Evolutionary conservation across 2,329 filamentous ascomycete species (phyloP).

Genomic region (Alternaria solani): DNA sequence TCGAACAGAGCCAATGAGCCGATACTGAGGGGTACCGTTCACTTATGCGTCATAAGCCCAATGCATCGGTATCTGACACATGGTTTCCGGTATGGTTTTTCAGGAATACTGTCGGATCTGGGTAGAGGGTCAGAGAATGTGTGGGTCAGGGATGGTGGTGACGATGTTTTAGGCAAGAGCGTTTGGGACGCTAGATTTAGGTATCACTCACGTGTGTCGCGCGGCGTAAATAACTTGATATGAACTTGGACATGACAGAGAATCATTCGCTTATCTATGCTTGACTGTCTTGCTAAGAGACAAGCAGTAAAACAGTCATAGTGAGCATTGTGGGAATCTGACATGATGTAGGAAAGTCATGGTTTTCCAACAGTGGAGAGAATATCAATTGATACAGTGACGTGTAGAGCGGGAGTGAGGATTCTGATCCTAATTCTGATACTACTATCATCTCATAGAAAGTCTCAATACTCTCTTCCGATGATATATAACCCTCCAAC

Average conservation of each 20-base stretch:
- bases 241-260: neutral
- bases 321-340: neutral
- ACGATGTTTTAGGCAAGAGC: neutral
- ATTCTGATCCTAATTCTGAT: neutral
- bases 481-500: neutral
- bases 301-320: neutral
- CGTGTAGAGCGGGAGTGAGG: neutral
- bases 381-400: neutral
- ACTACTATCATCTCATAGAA: neutral
- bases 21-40: constrained; percentile 1
- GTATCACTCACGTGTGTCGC: neutral
- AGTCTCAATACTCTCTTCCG: neutral
- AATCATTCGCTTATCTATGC: neutral
- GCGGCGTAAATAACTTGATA: neutral
- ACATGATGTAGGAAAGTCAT: neutral
- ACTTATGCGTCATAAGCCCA: neutral
- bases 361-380: neutral
- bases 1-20: neutral
- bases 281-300: neutral
- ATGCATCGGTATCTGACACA: neutral
- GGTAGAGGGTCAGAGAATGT: neutral
- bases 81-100: neutral
- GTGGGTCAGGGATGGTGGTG: neutral
- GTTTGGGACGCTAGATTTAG: neutral
- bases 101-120: neutral